These are phyloP conservation scores for Candida pseudofarinosa DNA, from an alignment of 805 yeast species.

Conservation along the genomic window DNA sequence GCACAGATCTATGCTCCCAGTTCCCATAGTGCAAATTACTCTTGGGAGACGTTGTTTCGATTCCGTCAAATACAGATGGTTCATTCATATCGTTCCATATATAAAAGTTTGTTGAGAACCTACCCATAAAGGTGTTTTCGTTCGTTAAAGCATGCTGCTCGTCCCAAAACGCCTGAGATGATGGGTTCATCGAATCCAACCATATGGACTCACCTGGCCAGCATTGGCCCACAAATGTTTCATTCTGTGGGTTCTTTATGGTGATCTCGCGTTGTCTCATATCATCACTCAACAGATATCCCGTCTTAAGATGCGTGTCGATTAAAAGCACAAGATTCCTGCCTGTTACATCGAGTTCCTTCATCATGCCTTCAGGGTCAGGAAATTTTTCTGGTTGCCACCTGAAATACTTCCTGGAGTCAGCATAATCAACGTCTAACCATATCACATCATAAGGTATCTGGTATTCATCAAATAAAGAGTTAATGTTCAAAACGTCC, in stretches of 20 bases:
- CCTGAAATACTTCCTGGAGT: slow-evolving; percentile 81
- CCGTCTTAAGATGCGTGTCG: slow-evolving; percentile 85
- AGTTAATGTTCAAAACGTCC: slow-evolving; percentile 73
- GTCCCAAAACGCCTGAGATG: slow-evolving; percentile 59
- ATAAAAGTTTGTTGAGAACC: slow-evolving; percentile 61
- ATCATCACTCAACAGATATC: slow-evolving; percentile 59
- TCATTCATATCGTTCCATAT: slow-evolving; percentile 99
- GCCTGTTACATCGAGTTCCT: slow-evolving; percentile 62
- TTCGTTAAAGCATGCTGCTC: slow-evolving; percentile 46
- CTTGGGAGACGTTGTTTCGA: slow-evolving; percentile 87
- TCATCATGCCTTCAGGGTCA: slow-evolving; percentile 65
- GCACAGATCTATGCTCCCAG: slow-evolving; percentile 89
- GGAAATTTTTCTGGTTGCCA: slow-evolving; percentile 80
- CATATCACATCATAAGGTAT: slow-evolving; percentile 91
- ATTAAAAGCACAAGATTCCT: slow-evolving; percentile 79
- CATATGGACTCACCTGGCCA: slow-evolving; percentile 98
- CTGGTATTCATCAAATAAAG: slow-evolving; percentile 63
- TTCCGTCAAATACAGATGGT: slow-evolving; percentile 92
- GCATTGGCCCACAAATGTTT: slow-evolving; percentile 76
- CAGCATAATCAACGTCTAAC: slow-evolving; percentile 93
- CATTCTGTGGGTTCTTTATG: slow-evolving; percentile 43
- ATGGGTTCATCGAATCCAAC: slow-evolving; percentile 80
- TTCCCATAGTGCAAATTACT: slow-evolving; percentile 74
- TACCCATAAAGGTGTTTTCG: slow-evolving; percentile 31
- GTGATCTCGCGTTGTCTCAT: slow-evolving; percentile 42